These are phyloP conservation scores for Vitis hybrid DNA, from an alignment of 177 flowering plant species.

Conservation along the genomic window DNA sequence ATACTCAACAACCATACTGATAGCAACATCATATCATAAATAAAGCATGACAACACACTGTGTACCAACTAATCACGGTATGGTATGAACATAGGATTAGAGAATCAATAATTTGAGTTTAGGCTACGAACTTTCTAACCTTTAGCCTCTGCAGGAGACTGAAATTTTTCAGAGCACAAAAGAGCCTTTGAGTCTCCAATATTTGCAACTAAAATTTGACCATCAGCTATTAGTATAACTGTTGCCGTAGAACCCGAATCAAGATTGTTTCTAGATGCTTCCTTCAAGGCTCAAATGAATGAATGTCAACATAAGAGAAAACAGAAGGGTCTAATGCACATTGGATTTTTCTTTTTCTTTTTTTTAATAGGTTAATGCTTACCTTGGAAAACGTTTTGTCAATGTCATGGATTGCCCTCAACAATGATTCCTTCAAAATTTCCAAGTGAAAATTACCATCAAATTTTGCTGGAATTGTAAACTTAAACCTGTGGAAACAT, in stretches of 20 bases:
- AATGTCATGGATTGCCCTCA: slow-evolving; percentile 87
- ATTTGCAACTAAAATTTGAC: slow-evolving; percentile 87
- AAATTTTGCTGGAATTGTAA: slow-evolving; percentile 38
- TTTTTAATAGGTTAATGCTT: slow-evolving; percentile 9
- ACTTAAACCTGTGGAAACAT: slow-evolving; percentile 45
- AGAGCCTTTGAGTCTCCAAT: slow-evolving; percentile 96
- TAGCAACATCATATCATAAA: neutral
- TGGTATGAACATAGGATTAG: neutral
- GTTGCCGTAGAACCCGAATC: slow-evolving; percentile 93
- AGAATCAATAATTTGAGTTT: neutral
- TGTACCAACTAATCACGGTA: neutral
- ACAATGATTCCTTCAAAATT: slow-evolving; percentile 82
- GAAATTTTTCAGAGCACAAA: slow-evolving; percentile 78
- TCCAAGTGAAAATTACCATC: slow-evolving; percentile 77
- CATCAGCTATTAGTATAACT: slow-evolving; percentile 72
- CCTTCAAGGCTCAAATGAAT: slow-evolving; percentile 51
- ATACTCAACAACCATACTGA: slow-evolving; percentile 4
- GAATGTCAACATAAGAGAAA: slow-evolving; percentile 13
- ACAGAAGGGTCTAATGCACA: neutral
- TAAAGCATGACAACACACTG: neutral
- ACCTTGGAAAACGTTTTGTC: slow-evolving; percentile 85
- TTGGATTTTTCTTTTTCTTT: no score
- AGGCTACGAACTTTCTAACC: slow-evolving; percentile 38
- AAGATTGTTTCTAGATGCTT: slow-evolving; percentile 67
- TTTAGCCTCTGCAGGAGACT: slow-evolving; percentile 68